phyloP scores from a whole-genome alignment of 257 asterid species.

The Solanum arcanum region DNA sequence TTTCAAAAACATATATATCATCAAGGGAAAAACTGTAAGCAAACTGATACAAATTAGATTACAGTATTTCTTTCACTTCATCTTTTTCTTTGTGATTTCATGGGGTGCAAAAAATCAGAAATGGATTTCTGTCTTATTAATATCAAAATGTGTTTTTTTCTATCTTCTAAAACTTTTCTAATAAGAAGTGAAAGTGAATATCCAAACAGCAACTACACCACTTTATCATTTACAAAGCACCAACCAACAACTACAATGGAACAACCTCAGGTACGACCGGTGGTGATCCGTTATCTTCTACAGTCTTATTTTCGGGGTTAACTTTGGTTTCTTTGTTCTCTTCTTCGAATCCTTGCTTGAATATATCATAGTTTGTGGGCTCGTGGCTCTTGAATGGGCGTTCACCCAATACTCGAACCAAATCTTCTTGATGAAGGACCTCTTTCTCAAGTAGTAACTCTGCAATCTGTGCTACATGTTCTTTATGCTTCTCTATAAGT shows the following conservation, averaged over 20 bases:
- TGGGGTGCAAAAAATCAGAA: not conserved
- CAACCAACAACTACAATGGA: constrained; percentile 20
- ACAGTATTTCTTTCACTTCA: not conserved
- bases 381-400: constrained; percentile 57
- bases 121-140: not conserved
- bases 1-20: not conserved
- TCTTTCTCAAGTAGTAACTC: constrained; percentile 74
- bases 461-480: constrained; percentile 57
- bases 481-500: constrained; percentile 66
- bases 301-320: constrained; percentile 10
- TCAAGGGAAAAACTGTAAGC: not conserved
- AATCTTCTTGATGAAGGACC: constrained; percentile 76
- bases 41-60: not conserved
- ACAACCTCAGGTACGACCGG: constrained; percentile 34
- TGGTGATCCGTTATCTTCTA: constrained; percentile 29
- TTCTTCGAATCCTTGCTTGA: constrained; percentile 50
- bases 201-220: not conserved
- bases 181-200: not conserved
- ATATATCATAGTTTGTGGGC: constrained; percentile 55
- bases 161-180: not conserved
- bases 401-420: constrained; percentile 52
- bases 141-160: not conserved
- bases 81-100: not conserved
- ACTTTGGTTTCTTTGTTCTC: constrained; percentile 18
- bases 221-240: constrained; percentile 7